Conservation (phyloP, 495 filamentous ascomycete species). For the Coniosporium apollinis region DNA sequence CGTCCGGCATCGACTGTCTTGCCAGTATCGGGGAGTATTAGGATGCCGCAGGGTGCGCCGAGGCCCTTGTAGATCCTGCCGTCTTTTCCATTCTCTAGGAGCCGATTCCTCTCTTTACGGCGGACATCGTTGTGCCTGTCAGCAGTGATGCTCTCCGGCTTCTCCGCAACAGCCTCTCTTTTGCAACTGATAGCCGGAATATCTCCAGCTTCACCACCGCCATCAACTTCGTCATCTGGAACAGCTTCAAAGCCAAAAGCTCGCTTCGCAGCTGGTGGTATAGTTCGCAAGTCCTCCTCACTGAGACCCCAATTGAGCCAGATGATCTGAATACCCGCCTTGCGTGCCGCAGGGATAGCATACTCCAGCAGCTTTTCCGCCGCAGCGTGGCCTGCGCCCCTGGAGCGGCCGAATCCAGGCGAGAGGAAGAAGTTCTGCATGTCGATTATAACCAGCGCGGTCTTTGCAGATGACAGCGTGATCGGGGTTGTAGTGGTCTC, state of each 20-base stretch:
- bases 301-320: constrained; percentile 48
- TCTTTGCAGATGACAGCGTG: constrained; percentile 25
- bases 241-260: constrained; percentile 28
- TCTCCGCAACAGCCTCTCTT: not conserved
- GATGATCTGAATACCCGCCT: constrained; percentile 33
- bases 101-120: constrained; percentile 9
- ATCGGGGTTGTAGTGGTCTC: constrained; percentile 20
- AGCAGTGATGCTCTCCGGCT: constrained; percentile 1
- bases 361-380: constrained; percentile 15
- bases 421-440: constrained; percentile 48
- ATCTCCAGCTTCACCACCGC: constrained; percentile 2
- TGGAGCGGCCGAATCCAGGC: constrained; percentile 20
- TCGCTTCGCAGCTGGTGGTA: constrained; percentile 33
- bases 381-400: constrained; percentile 18
- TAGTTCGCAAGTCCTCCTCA: constrained; percentile 30
- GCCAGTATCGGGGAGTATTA: constrained; percentile 22
- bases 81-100: constrained; percentile 15
- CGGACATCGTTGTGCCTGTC: constrained; percentile 17
- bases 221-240: constrained; percentile 8
- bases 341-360: constrained; percentile 28
- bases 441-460: constrained; percentile 40
- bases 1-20: constrained; percentile 27
- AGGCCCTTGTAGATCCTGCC: constrained; percentile 25
- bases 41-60: constrained; percentile 26
- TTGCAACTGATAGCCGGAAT: constrained; percentile 1